phyloP scores from a whole-genome alignment of 768 basidiomycete genomes.

The Sporobolomyces phaffii region DNA sequence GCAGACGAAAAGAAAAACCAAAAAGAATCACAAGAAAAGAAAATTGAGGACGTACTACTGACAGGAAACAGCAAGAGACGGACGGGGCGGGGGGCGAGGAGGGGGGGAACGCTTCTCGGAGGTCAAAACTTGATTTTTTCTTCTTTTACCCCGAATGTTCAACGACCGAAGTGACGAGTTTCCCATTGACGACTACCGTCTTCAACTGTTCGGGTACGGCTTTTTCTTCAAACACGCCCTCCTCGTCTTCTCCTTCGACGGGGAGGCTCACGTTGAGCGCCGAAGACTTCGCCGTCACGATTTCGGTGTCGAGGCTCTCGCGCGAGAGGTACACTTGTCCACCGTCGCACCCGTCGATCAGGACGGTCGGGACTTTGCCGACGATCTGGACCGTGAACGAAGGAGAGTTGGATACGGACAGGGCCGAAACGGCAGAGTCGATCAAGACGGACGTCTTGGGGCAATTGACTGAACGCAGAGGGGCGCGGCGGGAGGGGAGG shows the following conservation, averaged over 20 bases:
- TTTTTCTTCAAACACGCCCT: conserved; percentile 72
- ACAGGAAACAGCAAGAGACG: neutral
- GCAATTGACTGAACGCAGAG: conserved; percentile 94
- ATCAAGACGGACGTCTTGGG: conserved; percentile 79
- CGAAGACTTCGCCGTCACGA: conserved; percentile 92
- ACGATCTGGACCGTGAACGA: conserved; percentile 90
- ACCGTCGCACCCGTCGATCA: conserved; percentile 88
- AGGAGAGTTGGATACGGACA: conserved; percentile 82
- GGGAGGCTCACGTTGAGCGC: conserved; percentile 76
- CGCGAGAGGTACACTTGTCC: conserved; percentile 91
- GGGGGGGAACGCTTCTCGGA: too few species aligned
- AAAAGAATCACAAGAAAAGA: too few species aligned
- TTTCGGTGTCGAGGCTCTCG: conserved; percentile 61
- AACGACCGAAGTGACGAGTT: conserved; percentile 77
- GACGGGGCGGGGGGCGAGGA: too few species aligned
- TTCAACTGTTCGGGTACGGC: conserved; percentile 93
- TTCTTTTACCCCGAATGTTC: conserved; percentile 59
- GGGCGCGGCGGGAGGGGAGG: too few species aligned
- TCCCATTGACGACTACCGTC: conserved; percentile 71
- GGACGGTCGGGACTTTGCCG: conserved; percentile 81
- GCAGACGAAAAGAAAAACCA: too few species aligned
- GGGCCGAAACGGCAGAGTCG: conserved; percentile 83
- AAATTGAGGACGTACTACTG: too few species aligned
- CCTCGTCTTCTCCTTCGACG: conserved; percentile 75
- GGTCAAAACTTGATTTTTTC: too few species aligned